A percentile compares a stretch with the other conserved stretches of the same genome.
Evolutionary conservation across 805 yeast genomes (phyloP).

Genomic region (Diddensiella santjacobensis): DNA sequence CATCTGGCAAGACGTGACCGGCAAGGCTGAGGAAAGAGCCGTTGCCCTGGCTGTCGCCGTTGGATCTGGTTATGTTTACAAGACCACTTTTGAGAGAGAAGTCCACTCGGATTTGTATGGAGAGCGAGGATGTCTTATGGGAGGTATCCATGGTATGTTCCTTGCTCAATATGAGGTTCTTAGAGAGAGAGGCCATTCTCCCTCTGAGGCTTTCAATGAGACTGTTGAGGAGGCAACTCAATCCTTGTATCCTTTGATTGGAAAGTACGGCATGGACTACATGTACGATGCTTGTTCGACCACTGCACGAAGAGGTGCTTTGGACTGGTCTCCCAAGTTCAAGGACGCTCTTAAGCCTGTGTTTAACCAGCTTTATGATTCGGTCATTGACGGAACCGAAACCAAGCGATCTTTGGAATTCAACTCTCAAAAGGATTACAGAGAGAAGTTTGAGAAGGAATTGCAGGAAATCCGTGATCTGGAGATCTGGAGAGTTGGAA

Average conservation of each 20-base stretch:
- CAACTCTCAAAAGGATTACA: conserved; percentile 98
- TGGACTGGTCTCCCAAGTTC: conserved; percentile 99
- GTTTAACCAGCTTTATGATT: conserved; percentile 90
- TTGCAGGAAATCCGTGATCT: conserved; percentile 88
- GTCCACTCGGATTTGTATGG: conserved; percentile 99
- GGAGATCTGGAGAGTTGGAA: conserved; percentile 99
- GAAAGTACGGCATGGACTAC: conserved; percentile 99
- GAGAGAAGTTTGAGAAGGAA: conserved; percentile 93
- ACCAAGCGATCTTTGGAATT: conserved; percentile 97
- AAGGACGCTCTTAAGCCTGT: conserved; percentile 98
- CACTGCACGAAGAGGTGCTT: conserved; percentile 99
- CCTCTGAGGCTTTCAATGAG: conserved; percentile 99
- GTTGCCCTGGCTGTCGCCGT: conserved; percentile 98
- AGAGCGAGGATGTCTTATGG: conserved; percentile 99
- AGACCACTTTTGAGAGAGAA: conserved; percentile 98
- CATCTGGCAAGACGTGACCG: conserved; percentile 98
- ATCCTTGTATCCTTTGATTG: conserved; percentile 97
- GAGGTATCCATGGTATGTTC: conserved; percentile 99
- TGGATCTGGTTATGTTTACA: conserved; percentile 99
- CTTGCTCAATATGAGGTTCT: conserved; percentile 99
- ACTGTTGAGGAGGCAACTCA: conserved; percentile 99
- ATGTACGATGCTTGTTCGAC: conserved; percentile 99
- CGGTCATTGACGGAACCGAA: conserved; percentile 94
- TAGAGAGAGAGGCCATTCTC: conserved; percentile 99
- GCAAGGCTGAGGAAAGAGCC: conserved; percentile 99